Evolutionary conservation across 1,139 yeast genomes (phyloP).

Genomic region (Wickerhamomyces sp.): DNA sequence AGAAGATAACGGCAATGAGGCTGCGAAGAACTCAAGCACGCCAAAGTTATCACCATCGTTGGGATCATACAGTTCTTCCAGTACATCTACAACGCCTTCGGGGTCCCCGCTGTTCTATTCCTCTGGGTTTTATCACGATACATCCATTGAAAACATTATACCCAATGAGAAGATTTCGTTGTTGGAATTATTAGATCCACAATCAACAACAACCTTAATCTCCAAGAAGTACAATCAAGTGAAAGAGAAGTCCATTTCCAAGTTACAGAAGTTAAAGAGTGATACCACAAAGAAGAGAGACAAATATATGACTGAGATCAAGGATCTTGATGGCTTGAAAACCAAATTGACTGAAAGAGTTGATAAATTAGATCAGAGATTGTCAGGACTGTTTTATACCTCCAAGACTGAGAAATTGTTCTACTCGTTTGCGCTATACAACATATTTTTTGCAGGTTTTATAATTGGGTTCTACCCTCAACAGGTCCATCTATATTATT

Average conservation of each 20-base stretch:
- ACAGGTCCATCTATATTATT: slow-evolving; percentile 72
- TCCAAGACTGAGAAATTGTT: slow-evolving; percentile 77
- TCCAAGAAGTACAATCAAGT: slow-evolving; percentile 29
- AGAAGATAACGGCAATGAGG: neutral
- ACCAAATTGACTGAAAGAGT: slow-evolving; percentile 32
- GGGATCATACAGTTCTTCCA: slow-evolving; percentile 15
- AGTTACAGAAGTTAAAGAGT: slow-evolving; percentile 16
- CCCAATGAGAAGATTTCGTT: slow-evolving; percentile 29
- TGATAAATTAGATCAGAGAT: slow-evolving; percentile 51
- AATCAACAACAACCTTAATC: slow-evolving; percentile 25
- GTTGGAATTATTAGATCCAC: slow-evolving; percentile 34
- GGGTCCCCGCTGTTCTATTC: slow-evolving; percentile 21
- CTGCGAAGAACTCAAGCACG: neutral
- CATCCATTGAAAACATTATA: slow-evolving; percentile 13
- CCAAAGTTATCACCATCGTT: slow-evolving; percentile 8
- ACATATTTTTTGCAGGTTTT: slow-evolving; percentile 68
- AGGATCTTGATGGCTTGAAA: slow-evolving; percentile 25
- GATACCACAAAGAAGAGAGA: slow-evolving; percentile 20
- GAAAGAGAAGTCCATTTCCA: slow-evolving; percentile 22
- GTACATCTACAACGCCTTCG: slow-evolving; percentile 13
- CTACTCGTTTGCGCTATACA: slow-evolving; percentile 67
- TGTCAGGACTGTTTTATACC: slow-evolving; percentile 46
- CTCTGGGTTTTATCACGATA: slow-evolving; percentile 7
- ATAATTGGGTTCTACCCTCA: slow-evolving; percentile 76
- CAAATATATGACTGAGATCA: slow-evolving; percentile 13